These are phyloP conservation scores for Saccharomycopsis capsularis DNA, from an alignment of 805 yeast species.

Conservation along the genomic window DNA sequence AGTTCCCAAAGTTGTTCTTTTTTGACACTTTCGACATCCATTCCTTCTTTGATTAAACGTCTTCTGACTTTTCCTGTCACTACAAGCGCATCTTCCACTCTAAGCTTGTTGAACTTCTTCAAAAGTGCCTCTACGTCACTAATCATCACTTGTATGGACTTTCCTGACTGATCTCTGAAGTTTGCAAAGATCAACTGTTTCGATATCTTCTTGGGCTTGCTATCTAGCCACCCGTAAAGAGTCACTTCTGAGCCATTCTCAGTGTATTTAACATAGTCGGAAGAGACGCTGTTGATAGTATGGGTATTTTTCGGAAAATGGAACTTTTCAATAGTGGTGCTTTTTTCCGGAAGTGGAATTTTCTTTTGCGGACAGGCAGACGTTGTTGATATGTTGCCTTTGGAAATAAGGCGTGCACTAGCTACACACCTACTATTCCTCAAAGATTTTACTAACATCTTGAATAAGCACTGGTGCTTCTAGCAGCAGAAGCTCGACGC, in stretches of 20 bases:
- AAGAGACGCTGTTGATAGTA: conserved; percentile 16
- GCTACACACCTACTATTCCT: too few species aligned
- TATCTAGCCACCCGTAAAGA: conserved; percentile 79
- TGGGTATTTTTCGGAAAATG: conserved; percentile 25
- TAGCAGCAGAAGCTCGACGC: too few species aligned
- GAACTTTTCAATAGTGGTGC: conserved; percentile 14
- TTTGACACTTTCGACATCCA: conserved; percentile 2
- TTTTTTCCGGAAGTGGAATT: too few species aligned
- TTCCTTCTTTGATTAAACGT: conserved; percentile 27
- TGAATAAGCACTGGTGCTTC: too few species aligned
- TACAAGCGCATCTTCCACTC: conserved; percentile 69
- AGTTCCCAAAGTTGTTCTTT: conserved; percentile 47
- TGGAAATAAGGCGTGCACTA: too few species aligned
- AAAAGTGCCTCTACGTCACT: conserved; percentile 31
- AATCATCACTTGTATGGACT: conserved; percentile 49
- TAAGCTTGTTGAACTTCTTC: conserved; percentile 36
- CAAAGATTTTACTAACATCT: too few species aligned
- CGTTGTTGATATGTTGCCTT: too few species aligned
- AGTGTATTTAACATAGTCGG: background rate
- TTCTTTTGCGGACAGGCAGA: too few species aligned
- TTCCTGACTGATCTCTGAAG: conserved; percentile 67
- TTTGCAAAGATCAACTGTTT: conserved; percentile 62
- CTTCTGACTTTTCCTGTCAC: conserved; percentile 48
- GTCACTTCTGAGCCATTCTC: conserved; percentile 31
- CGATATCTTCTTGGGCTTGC: conserved; percentile 64